phyloP scores from a whole-genome alignment of 371 early-diverging fungal genomes.

The Syncephalastrum racemosum region DNA sequence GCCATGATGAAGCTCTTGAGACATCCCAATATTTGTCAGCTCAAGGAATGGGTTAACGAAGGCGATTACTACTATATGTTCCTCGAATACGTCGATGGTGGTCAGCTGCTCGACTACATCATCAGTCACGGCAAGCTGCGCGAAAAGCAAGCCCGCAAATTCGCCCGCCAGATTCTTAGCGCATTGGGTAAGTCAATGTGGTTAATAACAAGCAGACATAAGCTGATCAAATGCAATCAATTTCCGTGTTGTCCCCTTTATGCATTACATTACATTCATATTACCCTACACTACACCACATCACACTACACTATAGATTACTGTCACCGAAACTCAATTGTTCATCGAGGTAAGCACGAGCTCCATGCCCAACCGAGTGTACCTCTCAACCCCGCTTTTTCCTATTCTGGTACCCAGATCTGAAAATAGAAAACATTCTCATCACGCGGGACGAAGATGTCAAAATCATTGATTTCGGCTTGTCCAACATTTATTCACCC shows the following conservation, averaged over 20 bases:
- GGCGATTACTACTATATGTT: conserved; percentile 85
- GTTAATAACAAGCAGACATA: no score
- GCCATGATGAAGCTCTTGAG: conserved; percentile 79
- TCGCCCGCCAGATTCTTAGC: conserved; percentile 82
- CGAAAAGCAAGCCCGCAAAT: conserved; percentile 70
- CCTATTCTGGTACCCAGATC: conserved; percentile 72
- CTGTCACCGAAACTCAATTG: conserved; percentile 68
- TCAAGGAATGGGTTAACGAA: conserved; percentile 75
- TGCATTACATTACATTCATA: no score
- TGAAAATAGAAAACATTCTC: conserved; percentile 94
- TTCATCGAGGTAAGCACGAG: conserved; percentile 58
- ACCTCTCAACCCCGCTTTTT: conserved; percentile 54
- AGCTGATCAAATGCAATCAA: no score
- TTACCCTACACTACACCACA: no score
- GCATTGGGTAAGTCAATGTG: conserved; percentile 53
- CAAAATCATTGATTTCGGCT: conserved; percentile 85
- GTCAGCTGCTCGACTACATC: conserved; percentile 78
- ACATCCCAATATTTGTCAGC: conserved; percentile 75
- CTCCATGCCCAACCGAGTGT: conserved; percentile 6
- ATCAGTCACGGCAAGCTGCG: conserved; percentile 65
- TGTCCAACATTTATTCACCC: conserved; percentile 80
- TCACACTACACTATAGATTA: conserved; percentile 36
- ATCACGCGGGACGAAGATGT: conserved; percentile 55
- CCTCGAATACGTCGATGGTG: conserved; percentile 80
- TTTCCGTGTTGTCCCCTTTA: no score